Base-by-base conservation (phyloP, 2,329 filamentous ascomycete genomes). In the Thermothelomyces thermophilus region DNA sequence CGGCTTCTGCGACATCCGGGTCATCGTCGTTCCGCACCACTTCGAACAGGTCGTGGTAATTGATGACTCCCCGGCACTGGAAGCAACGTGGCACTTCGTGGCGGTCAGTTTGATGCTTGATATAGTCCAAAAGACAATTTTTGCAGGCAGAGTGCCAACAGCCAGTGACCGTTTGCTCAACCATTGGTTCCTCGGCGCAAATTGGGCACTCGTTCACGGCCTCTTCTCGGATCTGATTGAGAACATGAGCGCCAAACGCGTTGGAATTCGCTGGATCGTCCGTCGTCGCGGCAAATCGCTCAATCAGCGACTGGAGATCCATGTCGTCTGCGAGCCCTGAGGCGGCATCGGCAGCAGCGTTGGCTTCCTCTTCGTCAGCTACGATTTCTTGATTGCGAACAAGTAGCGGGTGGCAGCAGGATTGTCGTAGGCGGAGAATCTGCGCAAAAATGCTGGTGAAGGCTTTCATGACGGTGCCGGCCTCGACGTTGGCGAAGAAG, bases 121-220 rank as follows among this genome's bases (percentile, higher is more conserved):
- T 94, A 60, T 89, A 95, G 59, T 89, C 83, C 2, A 94, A 72
- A n/a, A 97, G 71, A 61, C 93, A 98, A 55, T 87, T 85, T 68
- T 93, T 95, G 72, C 93, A 98, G 1, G 93, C 90, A 30, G 88
- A 95, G 67, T 98, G 93, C 90, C 93, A 98, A 68, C 93, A 98
- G 0, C 89, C 88, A 0, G 93, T 97, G 1, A 98, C 93, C 0
- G 87, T 86, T 63, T 95, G 91, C 47, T 96, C 86, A 35, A 88
- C 80, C 90, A 97, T 97, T 3, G 90, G 90, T 65, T 97, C 93
- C 66, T 97, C 91, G 3, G 87, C 82, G 68, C 93, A 98, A 46
- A 98, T 87, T 0, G 93, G 91, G 61, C 93, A 98, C 70, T 98
- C 93, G 53, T 86, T 86, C 52, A 85, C 81, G 0, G 87, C 83